Conservation (phyloP, 768 basidiomycete genomes). For the Amanita rubescens region DNA sequence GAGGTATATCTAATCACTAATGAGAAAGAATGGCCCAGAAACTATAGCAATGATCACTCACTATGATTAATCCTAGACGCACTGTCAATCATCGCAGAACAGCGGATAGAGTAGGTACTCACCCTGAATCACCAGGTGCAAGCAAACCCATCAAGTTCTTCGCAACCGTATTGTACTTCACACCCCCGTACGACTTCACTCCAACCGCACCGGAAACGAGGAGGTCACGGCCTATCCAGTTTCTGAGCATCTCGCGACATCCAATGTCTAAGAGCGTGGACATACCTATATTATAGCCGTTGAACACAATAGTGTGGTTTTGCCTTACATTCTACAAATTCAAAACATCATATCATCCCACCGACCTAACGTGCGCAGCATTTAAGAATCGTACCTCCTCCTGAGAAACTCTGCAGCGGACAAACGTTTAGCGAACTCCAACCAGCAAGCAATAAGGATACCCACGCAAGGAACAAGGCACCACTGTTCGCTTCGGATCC, state of each 20-base stretch:
- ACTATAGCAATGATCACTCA: constrained; percentile 1
- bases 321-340: constrained; percentile 19
- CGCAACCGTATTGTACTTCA: constrained; percentile 40
- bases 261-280: background rate
- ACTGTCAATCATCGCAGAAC: background rate
- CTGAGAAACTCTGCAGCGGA: constrained; percentile 22
- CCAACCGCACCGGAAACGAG: constrained; percentile 23
- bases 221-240: constrained; percentile 20
- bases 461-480: constrained; percentile 58
- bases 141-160: constrained; percentile 48
- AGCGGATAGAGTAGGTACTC: constrained; percentile 9
- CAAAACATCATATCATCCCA: background rate
- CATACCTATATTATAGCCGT: constrained; percentile 28
- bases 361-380: no score
- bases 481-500: constrained; percentile 34
- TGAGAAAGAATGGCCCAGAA: background rate
- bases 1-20: constrained; percentile 41
- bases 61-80: constrained; percentile 28
- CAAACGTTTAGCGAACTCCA: background rate
- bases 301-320: constrained; percentile 24
- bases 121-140: constrained; percentile 40
- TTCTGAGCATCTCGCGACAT: background rate
- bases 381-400: constrained; percentile 22
- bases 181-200: constrained; percentile 24
- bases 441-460: background rate